These are phyloP conservation scores for Chenopodium quinoa DNA, from an alignment of 148 eudicot genomes.

Conservation along the genomic window DNA sequence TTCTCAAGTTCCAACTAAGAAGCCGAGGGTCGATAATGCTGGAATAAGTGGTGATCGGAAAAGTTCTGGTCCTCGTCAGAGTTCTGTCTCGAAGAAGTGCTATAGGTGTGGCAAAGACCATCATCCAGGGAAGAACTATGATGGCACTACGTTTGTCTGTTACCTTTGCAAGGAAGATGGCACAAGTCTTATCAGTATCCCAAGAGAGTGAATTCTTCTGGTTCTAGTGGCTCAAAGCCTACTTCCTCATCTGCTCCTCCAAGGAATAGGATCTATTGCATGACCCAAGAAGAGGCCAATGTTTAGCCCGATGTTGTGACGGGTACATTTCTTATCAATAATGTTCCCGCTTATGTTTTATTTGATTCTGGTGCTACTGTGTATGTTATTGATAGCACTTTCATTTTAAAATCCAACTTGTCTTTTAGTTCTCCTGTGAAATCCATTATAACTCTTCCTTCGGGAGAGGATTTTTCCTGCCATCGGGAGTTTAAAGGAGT, in stretches of 20 bases:
- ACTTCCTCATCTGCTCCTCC: not conserved
- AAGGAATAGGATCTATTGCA: not conserved
- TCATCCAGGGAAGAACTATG: not conserved
- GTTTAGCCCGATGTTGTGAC: not conserved
- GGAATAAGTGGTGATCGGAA: not conserved
- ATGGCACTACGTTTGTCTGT: not conserved
- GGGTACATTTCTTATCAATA: not conserved
- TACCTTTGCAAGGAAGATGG: not conserved
- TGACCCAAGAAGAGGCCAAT: not conserved
- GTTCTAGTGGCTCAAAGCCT: not conserved
- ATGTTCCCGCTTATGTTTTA: not conserved
- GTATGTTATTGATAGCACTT: not conserved
- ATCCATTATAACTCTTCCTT: not conserved
- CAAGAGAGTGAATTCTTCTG: not conserved
- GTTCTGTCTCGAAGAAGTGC: not conserved
- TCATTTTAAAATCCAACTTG: not conserved
- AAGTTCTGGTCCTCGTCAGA: not conserved
- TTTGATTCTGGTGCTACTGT: not conserved
- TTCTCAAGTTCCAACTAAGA: not conserved
- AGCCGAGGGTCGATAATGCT: not conserved
- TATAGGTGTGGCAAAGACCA: not conserved
- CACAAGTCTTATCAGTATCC: not conserved
- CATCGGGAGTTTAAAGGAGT: not conserved
- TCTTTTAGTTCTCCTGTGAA: too few species aligned
- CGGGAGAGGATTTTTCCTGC: not conserved